These are phyloP conservation scores for Cephalotrichum gorgonifer DNA, from an alignment of 2,329 filamentous ascomycete genomes.

Conservation along the genomic window DNA sequence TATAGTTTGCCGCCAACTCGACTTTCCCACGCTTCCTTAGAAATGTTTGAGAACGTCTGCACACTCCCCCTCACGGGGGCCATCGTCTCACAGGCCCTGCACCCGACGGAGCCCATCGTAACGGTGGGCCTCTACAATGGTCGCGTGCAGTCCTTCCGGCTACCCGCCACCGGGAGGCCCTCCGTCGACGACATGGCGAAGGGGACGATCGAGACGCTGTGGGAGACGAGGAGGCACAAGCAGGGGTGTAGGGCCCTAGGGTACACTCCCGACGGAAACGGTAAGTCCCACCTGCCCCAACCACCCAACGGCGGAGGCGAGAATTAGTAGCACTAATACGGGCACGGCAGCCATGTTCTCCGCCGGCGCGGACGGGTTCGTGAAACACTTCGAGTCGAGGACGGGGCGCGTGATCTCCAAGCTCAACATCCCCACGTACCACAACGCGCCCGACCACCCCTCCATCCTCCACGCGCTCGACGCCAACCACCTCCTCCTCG, in stretches of 20 bases:
- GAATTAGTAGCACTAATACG: neutral
- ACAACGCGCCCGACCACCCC: slow-evolving; percentile 55
- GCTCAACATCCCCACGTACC: slow-evolving; percentile 57
- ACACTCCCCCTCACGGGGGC: slow-evolving; percentile 77
- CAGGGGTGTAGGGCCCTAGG: slow-evolving; percentile 78
- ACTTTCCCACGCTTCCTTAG: no score
- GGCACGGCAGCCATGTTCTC: slow-evolving; percentile 43
- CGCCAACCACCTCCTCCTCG: slow-evolving; percentile 78
- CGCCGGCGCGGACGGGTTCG: slow-evolving; percentile 47
- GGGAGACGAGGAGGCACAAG: slow-evolving; percentile 85
- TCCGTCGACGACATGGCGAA: slow-evolving; percentile 36
- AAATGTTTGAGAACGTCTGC: slow-evolving; percentile 87
- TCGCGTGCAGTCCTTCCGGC: slow-evolving; percentile 73
- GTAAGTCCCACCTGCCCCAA: slow-evolving; percentile 32
- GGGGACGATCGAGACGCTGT: slow-evolving; percentile 69
- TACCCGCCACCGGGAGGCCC: slow-evolving; percentile 36
- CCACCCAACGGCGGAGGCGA: neutral
- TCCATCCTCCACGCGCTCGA: slow-evolving; percentile 75
- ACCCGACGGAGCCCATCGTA: slow-evolving; percentile 74
- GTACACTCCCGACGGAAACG: slow-evolving; percentile 68
- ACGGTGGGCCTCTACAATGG: slow-evolving; percentile 78
- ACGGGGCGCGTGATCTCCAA: slow-evolving; percentile 70
- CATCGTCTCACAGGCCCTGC: slow-evolving; percentile 78
- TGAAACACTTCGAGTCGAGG: slow-evolving; percentile 46
- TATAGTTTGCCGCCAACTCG: no score